Evolutionary conservation across 805 yeast species (phyloP).

Genomic region (Saccharomycopsis sp.): DNA sequence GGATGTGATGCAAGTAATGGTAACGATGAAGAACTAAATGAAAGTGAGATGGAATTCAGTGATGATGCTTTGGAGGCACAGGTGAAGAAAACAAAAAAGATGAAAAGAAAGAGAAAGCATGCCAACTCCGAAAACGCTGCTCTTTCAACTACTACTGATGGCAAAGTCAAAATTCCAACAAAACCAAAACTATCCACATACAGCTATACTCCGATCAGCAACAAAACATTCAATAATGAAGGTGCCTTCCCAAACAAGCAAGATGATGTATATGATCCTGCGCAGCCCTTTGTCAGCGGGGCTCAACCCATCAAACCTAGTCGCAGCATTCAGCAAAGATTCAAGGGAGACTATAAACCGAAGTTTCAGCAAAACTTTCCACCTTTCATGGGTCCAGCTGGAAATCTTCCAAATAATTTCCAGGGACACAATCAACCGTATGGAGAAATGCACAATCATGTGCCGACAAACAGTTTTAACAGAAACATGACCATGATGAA

Average conservation of each 20-base stretch:
- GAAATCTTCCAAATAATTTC: neutral
- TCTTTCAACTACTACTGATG: neutral
- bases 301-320: neutral
- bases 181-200: neutral
- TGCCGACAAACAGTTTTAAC: neutral
- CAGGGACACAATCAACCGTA: neutral
- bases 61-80: slow-evolving; percentile 88
- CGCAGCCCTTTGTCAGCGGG: neutral
- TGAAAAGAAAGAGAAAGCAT: slow-evolving; percentile 43
- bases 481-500: neutral
- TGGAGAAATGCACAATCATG: neutral
- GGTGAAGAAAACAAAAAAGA: slow-evolving; percentile 57
- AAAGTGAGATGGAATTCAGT: slow-evolving; percentile 89
- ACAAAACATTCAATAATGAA: neutral
- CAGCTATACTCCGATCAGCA: neutral
- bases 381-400: too few species aligned
- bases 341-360: too few species aligned
- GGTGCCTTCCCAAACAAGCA: neutral
- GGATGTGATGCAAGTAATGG: slow-evolving; percentile 95
- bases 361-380: neutral
- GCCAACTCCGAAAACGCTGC: slow-evolving; percentile 19
- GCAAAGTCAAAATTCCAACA: neutral
- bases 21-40: slow-evolving; percentile 90
- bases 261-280: neutral
- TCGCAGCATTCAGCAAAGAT: too few species aligned